Evolutionary conservation across 176 grass and related monocot species (phyloP), one percentile per base, ranked within the genome.

Genomic region (Neostapfia colusana): DNA sequence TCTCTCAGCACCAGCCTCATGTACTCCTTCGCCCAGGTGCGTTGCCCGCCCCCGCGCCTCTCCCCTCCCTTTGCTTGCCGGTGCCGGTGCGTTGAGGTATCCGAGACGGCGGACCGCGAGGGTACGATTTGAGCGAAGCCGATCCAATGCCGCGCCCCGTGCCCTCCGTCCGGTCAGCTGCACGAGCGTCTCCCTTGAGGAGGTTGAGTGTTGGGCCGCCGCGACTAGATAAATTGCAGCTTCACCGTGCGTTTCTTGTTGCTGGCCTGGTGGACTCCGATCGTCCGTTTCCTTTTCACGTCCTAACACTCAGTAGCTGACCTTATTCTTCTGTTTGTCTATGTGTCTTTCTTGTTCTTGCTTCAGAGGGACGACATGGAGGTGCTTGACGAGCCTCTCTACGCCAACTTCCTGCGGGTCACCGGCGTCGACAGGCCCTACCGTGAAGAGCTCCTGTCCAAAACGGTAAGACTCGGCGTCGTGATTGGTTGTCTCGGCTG

Each of bases 1-100:
- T 98, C 95, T 40, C 91, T 92, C 84, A 98, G 95, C 84, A 98
- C 91, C 88, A 93, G 95, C 75, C 89, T 98, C 86, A 98, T 98
- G 95, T 98, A 98, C 84, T 98, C 95, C 73, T 98, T 98, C 69
- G 89, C 95, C 14, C 87, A 98, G 89, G 91, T 98, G 35, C 76
- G 51, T 0, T 7, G 7, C 20, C 20, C 56, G 12, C 4, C 16
- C n/a, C 34, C 55, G 21, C 10, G 34, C 41, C 10, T 48, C 36
- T 17, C 20, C 49, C 51, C 8, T 54, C 31, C 36, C 62, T 21
- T 0, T 17, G 8, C 48, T 27, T 27, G 27, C 44, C 44, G 10
- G 41, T 31, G 31, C 31, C 31, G 31, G 31, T 9, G 54, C n/a
- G 54, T 65, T 8, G n/a, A 15, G 21, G 7, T 7, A 25, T 14